Evolutionary conservation across 139 green algal genomes (phyloP), one percentile per base, ranked within the genome.

Genomic region (Coelastrella sp.): DNA sequence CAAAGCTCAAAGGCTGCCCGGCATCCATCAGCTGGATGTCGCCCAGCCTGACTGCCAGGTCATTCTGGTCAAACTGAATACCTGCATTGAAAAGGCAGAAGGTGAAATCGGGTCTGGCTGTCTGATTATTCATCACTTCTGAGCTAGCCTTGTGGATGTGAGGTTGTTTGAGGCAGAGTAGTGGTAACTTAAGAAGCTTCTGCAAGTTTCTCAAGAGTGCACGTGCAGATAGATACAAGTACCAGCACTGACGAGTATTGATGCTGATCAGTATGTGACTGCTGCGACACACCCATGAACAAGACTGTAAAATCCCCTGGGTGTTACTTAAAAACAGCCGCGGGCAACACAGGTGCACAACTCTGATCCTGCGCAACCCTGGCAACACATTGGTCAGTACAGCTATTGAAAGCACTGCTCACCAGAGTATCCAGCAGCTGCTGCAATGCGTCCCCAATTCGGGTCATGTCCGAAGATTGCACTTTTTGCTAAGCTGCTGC

Each of bases 381-480:
- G 32, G 32, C 32, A 47, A 47, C 0, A 47, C 0, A 47, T 47
- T 2, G 0, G 32, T 1, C 32, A 47, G 1, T 47, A 47, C 32
- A 47, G 32, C 32, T 47, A 47, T 47, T 47, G 32, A 47, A 47
- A 47, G 32, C 32, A 47, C 32, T 47, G 17, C 93, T 58, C 86
- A 96, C 95, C 97, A 11, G 95, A 96, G 92, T 99, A 99, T 13
- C 97, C 98, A 2, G 98, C 98, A n/a, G 98, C 98, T 19, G 94
- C 97, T 19, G 98, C 98, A 71, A 99, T 98, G 89, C 98, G 96
- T 75, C 98, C 98, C 98, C 98, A 99, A 96, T 99, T 99, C 83
- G 98, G 98, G 92, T 99, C 98, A 77, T 98, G 95, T 8, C 98
- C 98, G 89, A 98, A 99, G 54, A 99, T 95, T 75, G 98, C 98